phyloP scores from a whole-genome alignment of 805 yeast species.

The Lipomyces oligophaga region DNA sequence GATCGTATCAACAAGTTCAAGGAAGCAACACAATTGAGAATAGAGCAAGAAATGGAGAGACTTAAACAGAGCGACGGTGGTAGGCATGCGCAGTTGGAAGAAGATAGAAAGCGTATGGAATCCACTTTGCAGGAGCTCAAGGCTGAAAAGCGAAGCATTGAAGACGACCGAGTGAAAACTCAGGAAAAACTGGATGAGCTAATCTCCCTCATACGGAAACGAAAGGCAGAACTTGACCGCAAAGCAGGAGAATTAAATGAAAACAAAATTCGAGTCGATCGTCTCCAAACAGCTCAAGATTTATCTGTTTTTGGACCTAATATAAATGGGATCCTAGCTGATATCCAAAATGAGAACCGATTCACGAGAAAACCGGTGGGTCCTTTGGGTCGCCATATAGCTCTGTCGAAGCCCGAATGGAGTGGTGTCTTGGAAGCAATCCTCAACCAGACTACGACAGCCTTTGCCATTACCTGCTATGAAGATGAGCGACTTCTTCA shows the following conservation, averaged over 20 bases:
- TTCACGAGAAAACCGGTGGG: slow-evolving; percentile 64
- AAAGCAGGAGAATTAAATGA: slow-evolving; percentile 19
- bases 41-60: not conserved
- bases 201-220: not conserved
- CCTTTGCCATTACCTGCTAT: slow-evolving; percentile 64
- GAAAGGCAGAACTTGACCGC: slow-evolving; percentile 2
- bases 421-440: slow-evolving; percentile 55
- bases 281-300: slow-evolving; percentile 21
- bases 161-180: slow-evolving; percentile 25
- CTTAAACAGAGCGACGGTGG: slow-evolving; percentile 6
- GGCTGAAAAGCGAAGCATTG: not conserved
- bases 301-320: slow-evolving; percentile 51
- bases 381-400: slow-evolving; percentile 66
- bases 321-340: slow-evolving; percentile 44
- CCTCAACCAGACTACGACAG: slow-evolving; percentile 48
- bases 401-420: slow-evolving; percentile 59
- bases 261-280: not conserved
- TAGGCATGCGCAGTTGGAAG: slow-evolving; percentile 2
- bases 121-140: slow-evolving; percentile 2
- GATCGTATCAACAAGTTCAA: too few species aligned
- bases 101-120: slow-evolving; percentile 1
- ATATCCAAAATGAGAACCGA: slow-evolving; percentile 39
- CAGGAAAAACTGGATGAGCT: slow-evolving; percentile 35
- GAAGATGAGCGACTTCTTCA: slow-evolving; percentile 49
- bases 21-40: too few species aligned